These are phyloP conservation scores for Penicillium chermesinum DNA, from an alignment of 495 filamentous ascomycete species.

Conservation along the genomic window DNA sequence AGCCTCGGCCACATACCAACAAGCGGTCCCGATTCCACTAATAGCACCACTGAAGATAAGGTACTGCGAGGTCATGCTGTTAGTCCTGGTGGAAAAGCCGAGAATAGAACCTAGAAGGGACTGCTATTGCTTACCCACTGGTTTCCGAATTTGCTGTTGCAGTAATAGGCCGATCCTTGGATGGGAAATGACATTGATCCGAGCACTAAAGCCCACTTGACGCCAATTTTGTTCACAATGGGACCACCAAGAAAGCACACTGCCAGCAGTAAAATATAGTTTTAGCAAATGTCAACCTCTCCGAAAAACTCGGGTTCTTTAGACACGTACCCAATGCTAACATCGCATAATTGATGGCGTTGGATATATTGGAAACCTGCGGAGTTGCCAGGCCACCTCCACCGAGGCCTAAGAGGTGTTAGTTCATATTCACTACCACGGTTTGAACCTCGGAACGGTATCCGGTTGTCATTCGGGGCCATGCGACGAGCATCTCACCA, in stretches of 20 bases:
- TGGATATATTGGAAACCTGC: constrained; percentile 24
- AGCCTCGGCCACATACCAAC: constrained; percentile 31
- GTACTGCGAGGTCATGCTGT: constrained; percentile 11
- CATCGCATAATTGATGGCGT: constrained; percentile 23
- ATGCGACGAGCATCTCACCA: constrained; percentile 13
- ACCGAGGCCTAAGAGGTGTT: constrained; percentile 21
- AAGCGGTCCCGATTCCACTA: constrained; percentile 25
- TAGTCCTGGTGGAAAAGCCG: too few species aligned
- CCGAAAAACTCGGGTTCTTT: too few species aligned
- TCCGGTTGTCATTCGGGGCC: too few species aligned
- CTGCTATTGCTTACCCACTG: constrained; percentile 19
- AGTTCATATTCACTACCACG: constrained; percentile 1
- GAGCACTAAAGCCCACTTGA: constrained; percentile 29
- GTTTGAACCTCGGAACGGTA: neutral
- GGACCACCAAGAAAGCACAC: constrained; percentile 27
- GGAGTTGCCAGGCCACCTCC: constrained; percentile 29
- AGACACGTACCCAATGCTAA: constrained; percentile 23
- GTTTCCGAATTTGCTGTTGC: constrained; percentile 31
- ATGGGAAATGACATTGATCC: constrained; percentile 29
- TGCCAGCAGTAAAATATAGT: neutral
- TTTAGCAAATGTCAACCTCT: too few species aligned
- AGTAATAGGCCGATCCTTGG: constrained; percentile 29
- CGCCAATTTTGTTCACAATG: constrained; percentile 28
- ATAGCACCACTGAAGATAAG: constrained; percentile 30
- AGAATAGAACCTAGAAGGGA: too few species aligned